Base-by-base conservation (phyloP, 2,329 filamentous ascomycete species). In the Cladosporium colombiae region DNA sequence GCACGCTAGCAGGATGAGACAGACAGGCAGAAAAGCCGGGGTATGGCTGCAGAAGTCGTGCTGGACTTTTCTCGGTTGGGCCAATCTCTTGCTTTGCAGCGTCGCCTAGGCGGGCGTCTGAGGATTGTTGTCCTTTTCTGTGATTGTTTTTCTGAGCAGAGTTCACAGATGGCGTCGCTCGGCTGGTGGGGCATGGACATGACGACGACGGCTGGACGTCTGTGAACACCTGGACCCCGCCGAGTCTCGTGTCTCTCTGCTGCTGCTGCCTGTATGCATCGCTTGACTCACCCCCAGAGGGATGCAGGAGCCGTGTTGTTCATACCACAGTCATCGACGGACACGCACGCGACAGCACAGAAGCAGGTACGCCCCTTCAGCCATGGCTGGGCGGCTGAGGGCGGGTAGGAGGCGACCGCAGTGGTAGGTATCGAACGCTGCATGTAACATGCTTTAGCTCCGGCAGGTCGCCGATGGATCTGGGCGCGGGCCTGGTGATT, bases 141-240 rank as follows among this genome's bases (percentile, higher is more conserved):
- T 18, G 16, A 23, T 56, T 46, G 50, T 63, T 63, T 63, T 63
- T 63, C 61, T 63, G 61, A 63, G 50, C 61, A 63, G 50, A 56
- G 61, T 63, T 44, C 40, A 46, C n/a, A 35, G 50, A 21, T 46
- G 50, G 50, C 61, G 50, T 46, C 27, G 33, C 18, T 18, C n/a
- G 40, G n/a, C 21, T 31, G 50, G 61, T 63, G 61, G 61, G 61
- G 61, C 50, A 62, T 62, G 60, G 61, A 27, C 50, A 62, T 62
- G 60, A 62, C 60, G 60, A 62, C 44, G 29, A 50, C 61, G 61
- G 61, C 61, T 56, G 59, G n/a, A 23, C 13, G 33, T 25, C 21
- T 62, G 44, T 21, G 50, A 63, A 63, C 61, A 46, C 61, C 35
- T 63, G 50, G 61, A 56, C 60, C 60, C 31, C 31, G 55, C 37